Evolutionary conservation across 1,284 basidiomycete species (phyloP).

Genomic region (Leccinum colubrinum): DNA sequence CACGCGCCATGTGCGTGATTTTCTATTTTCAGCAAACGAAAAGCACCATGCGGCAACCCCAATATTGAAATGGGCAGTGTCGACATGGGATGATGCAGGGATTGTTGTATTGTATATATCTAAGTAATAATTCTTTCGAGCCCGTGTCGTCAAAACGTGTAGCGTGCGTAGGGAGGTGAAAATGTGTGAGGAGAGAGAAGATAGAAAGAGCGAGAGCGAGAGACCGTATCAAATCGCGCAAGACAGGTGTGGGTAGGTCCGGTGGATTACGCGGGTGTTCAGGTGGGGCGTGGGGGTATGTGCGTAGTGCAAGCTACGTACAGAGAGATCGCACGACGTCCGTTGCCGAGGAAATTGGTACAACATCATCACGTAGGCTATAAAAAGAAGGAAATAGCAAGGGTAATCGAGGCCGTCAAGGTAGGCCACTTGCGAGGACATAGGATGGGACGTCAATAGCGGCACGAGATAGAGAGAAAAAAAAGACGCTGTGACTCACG

Average conservation of each 20-base stretch:
- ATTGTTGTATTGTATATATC: neutral
- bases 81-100: neutral
- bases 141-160: neutral
- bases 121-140: neutral
- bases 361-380: constrained; percentile 6
- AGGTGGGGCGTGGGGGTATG: neutral
- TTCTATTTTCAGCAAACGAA: neutral
- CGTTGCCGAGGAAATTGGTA: constrained; percentile 5
- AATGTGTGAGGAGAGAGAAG: neutral
- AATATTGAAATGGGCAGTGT: neutral
- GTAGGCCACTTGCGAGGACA: neutral
- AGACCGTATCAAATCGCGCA: neutral
- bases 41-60: neutral
- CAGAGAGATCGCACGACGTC: neutral
- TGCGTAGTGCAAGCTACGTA: neutral
- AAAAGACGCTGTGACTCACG: constrained; percentile 12
- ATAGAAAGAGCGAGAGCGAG: neutral
- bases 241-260: constrained; percentile 2
- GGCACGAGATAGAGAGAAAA: no score
- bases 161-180: neutral
- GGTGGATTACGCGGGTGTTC: neutral
- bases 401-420: neutral
- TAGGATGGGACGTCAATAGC: neutral
- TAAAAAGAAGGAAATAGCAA: neutral
- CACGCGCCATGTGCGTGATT: neutral